A percentile compares a stretch with the other conserved stretches of the same genome.
These are phyloP conservation scores for Fusarium subtropicale DNA, from an alignment of 2,329 filamentous ascomycete species.

Conservation along the genomic window DNA sequence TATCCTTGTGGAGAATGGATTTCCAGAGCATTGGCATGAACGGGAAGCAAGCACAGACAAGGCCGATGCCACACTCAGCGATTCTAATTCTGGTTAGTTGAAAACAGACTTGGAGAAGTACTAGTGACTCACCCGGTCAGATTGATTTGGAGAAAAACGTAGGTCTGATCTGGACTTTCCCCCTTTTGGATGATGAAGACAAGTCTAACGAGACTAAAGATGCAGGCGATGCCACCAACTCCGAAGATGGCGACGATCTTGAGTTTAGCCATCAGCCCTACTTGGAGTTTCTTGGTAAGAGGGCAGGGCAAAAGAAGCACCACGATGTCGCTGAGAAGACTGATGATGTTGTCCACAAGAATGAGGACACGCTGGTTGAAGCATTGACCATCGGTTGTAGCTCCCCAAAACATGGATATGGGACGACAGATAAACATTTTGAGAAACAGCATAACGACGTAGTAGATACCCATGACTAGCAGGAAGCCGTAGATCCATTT, in stretches of 20 bases:
- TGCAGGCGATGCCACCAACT: constrained; percentile 22
- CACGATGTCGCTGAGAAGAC: constrained; percentile 27
- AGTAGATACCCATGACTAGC: constrained; percentile 16
- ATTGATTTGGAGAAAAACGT: constrained; percentile 32
- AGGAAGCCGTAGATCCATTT: constrained; percentile 35
- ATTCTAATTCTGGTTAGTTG: constrained; percentile 5
- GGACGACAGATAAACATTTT: constrained; percentile 33
- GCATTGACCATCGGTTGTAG: constrained; percentile 14
- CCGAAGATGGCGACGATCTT: constrained; percentile 32
- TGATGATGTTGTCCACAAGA: constrained; percentile 32
- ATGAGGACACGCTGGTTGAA: constrained; percentile 27
- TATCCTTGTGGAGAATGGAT: constrained; percentile 30
- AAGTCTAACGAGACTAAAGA: constrained; percentile 25
- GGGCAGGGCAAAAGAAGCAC: constrained; percentile 23
- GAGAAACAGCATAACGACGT: constrained; percentile 21
- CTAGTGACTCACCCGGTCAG: constrained; percentile 13
- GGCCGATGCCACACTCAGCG: constrained; percentile 30
- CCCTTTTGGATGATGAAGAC: constrained; percentile 30
- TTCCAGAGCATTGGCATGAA: constrained; percentile 39
- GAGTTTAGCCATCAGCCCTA: constrained; percentile 23
- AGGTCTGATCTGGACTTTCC: constrained; percentile 29
- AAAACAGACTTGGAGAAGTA: accelerated
- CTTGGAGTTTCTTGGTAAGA: constrained; percentile 30
- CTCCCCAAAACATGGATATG: constrained; percentile 28
- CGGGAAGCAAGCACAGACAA: constrained; percentile 33